Conservation (phyloP, 805 yeast genomes). For the Phaffomyces opuntiae region DNA sequence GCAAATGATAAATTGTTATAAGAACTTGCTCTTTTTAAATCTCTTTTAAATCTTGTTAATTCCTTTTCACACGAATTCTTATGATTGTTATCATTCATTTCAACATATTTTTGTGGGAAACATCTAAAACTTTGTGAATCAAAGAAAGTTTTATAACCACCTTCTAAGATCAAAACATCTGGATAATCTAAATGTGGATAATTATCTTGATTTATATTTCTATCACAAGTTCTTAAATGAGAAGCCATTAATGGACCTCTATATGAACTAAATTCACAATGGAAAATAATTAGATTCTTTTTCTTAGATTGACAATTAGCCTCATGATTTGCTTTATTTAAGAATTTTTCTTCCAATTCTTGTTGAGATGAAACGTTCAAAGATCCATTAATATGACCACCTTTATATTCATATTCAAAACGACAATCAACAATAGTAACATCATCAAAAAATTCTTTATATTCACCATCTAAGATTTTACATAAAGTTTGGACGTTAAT, state of each 20-base stretch:
- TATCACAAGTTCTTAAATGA: slow-evolving; percentile 76
- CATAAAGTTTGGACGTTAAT: slow-evolving; percentile 53
- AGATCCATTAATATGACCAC: slow-evolving; percentile 89
- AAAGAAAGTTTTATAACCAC: slow-evolving; percentile 83
- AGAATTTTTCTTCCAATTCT: slow-evolving; percentile 54
- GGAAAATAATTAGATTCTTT: slow-evolving; percentile 64
- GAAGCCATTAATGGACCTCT: slow-evolving; percentile 94
- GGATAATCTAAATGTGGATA: slow-evolving; percentile 86
- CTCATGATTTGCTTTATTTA: slow-evolving; percentile 1
- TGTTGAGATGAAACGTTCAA: slow-evolving; percentile 66
- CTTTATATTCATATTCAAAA: slow-evolving; percentile 84
- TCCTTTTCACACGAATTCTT: slow-evolving; percentile 47
- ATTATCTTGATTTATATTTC: slow-evolving; percentile 59
- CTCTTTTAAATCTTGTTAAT: slow-evolving; percentile 43
- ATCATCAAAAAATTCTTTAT: slow-evolving; percentile 34
- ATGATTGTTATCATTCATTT: slow-evolving; percentile 66
- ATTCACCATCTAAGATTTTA: slow-evolving; percentile 50
- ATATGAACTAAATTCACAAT: slow-evolving; percentile 89
- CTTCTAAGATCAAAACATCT: slow-evolving; percentile 80
- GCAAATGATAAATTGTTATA: slow-evolving; percentile 22
- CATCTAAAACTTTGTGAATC: slow-evolving; percentile 53
- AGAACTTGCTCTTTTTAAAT: slow-evolving; percentile 33
- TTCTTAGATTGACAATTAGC: slow-evolving; percentile 15
- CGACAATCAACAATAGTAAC: slow-evolving; percentile 75
- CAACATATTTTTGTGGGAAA: slow-evolving; percentile 72